Evolutionary conservation across 1,284 basidiomycete species (phyloP).

Genomic region (Heterobasidion annosum): DNA sequence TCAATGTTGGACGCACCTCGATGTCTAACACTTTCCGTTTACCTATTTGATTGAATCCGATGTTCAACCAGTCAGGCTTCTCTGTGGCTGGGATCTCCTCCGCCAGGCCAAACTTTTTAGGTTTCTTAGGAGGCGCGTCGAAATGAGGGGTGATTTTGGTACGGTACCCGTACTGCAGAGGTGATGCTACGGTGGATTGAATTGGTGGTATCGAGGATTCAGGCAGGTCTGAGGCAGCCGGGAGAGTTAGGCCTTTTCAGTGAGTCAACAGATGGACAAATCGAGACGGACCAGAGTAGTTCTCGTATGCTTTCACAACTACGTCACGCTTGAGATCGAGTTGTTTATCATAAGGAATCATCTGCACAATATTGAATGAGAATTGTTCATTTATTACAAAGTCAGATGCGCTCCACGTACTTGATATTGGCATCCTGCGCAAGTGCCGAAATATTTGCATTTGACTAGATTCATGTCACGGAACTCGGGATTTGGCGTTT

Average conservation of each 20-base stretch:
- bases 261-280: not conserved
- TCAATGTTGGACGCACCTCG: conserved; percentile 49
- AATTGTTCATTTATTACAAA: not conserved
- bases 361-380: conserved; percentile 31
- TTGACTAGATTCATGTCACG: conserved; percentile 57
- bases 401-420: conserved; percentile 21
- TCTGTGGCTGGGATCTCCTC: conserved; percentile 14
- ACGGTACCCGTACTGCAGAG: conserved; percentile 85
- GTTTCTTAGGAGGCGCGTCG: conserved; percentile 63
- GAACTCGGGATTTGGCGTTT: conserved; percentile 55
- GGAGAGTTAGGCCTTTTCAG: not conserved
- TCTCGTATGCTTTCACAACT: conserved; percentile 79
- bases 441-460: conserved; percentile 84
- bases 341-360: conserved; percentile 84
- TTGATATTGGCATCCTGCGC: conserved; percentile 76
- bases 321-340: conserved; percentile 82
- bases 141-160: conserved; percentile 99
- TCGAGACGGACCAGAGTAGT: conserved; percentile 55
- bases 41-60: conserved; percentile 87
- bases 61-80: conserved; percentile 61
- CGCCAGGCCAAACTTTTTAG: conserved; percentile 22
- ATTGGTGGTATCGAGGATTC: conserved; percentile 55
- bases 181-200: conserved; percentile 76
- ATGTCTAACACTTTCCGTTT: conserved; percentile 83
- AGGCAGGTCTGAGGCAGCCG: conserved; percentile 38